A percentile compares a stretch with the other conserved stretches of the same genome.
Conservation (phyloP, 371 early-diverging fungal species). For the Mortierella sp. region DNA sequence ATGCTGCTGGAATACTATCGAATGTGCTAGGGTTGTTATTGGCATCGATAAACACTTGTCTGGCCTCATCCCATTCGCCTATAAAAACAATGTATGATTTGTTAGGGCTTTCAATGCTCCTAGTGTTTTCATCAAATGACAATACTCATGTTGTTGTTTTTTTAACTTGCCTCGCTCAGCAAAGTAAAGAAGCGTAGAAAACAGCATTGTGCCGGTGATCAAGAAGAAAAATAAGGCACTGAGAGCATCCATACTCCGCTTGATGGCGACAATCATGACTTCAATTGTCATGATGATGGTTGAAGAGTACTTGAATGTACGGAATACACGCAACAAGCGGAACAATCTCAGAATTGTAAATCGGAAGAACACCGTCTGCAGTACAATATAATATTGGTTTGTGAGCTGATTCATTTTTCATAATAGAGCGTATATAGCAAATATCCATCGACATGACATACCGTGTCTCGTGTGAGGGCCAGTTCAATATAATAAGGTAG, state of each 20-base stretch:
- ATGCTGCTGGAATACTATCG: conserved; percentile 86
- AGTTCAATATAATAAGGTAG: conserved; percentile 87
- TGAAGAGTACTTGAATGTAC: conserved; percentile 86
- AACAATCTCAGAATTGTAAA: conserved; percentile 87
- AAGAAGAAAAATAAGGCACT: conserved; percentile 84
- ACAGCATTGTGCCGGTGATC: conserved; percentile 78
- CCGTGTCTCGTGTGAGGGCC: conserved; percentile 75
- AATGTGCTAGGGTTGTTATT: conserved; percentile 66
- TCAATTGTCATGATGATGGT: conserved; percentile 83
- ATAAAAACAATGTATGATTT: neutral
- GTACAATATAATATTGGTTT: neutral
- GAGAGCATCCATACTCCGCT: conserved; percentile 83
- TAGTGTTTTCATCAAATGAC: too few species aligned
- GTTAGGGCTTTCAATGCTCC: neutral
- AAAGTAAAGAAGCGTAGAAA: conserved; percentile 87
- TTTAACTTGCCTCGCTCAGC: conserved; percentile 77
- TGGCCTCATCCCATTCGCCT: conserved; percentile 78
- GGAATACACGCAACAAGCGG: conserved; percentile 84
- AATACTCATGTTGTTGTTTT: too few species aligned
- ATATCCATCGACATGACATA: conserved; percentile 37
- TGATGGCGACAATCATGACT: conserved; percentile 87
- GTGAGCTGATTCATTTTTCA: neutral
- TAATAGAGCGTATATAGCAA: too few species aligned
- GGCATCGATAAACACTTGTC: conserved; percentile 73
- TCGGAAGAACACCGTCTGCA: conserved; percentile 83